Evolutionary conservation across 306 rosid genomes (phyloP), one percentile per base, ranked within the genome.

Genomic region (Luffa aegyptiaca): DNA sequence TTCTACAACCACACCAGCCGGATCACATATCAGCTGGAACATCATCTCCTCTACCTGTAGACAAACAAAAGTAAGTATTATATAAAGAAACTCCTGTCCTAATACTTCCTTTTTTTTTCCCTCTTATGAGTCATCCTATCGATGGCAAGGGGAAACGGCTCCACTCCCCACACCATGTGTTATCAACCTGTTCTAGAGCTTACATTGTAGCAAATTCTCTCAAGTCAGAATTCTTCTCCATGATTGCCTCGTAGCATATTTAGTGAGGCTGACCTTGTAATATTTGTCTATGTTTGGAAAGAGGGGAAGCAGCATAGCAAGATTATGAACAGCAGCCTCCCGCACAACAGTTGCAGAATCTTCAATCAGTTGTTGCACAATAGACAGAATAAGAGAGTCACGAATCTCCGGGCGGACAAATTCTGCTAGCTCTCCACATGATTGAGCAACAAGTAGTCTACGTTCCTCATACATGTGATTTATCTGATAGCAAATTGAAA

Each of bases 191-290:
- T 87, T 90, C 95, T 91, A 91, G 85, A 96, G 97, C 98, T 96
- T 93, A 93, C 99, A 89, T 91, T 90, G 97, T 85, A 91, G 92
- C 90, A 90, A 91, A 91, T 85, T 88, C 97, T 91, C 92, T 90
- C 97, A 93, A 88, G 96, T 95, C 96, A 95, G 97, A 92, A 93
- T 88, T 91, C 98, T 90, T 91, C 97, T 95, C 97, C 97, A 93
- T 89, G 97, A 93, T 87, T 92, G 96, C 98, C 97, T 93, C 96
- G 93, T 93, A 93, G 96, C 99, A 91, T 89, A 89, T 92, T 86
- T 93, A 96, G 97, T 96, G 98, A 91, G 92, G 99, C 99, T 93
- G 97, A 95, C 99, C 99, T 95, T 95, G 99, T 91, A 93, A 95
- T 93, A 95, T 90, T 95, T 95, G 83, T 93, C 99, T 85, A 76